Conservation (phyloP, 345 rosid genomes). For the Pelargonium nanum region DNA sequence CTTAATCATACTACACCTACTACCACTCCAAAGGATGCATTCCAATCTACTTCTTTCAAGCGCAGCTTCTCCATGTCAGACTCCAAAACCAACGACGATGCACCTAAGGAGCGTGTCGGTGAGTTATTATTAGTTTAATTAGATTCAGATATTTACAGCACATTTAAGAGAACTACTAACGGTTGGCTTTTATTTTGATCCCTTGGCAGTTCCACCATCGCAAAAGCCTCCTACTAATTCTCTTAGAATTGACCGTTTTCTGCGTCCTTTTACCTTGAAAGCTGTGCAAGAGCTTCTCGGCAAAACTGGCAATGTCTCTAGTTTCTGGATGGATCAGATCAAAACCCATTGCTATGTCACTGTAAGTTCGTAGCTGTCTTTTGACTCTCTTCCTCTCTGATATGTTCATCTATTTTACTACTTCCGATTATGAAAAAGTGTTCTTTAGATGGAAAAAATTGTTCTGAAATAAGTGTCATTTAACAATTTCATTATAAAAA, state of each 20-base stretch:
- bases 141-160: background rate
- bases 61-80: conserved; percentile 58
- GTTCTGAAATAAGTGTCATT: too few relatives aligned
- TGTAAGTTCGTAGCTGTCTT: conserved; percentile 33
- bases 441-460: too few relatives aligned
- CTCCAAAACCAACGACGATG: conserved; percentile 50
- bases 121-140: conserved; percentile 20
- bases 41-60: conserved; percentile 32
- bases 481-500: too few relatives aligned
- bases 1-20: conserved; percentile 34
- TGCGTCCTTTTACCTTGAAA: conserved; percentile 91
- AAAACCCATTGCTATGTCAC: conserved; percentile 94
- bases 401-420: background rate
- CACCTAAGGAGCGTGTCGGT: conserved; percentile 84
- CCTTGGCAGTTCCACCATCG: conserved; percentile 71
- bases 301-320: conserved; percentile 61
- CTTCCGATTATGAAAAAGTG: too few relatives aligned
- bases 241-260: conserved; percentile 74
- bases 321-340: conserved; percentile 97
- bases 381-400: conserved; percentile 1
- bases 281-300: conserved; percentile 96
- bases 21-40: conserved; percentile 43
- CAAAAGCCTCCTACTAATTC: conserved; percentile 69
- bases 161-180: background rate
- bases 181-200: conserved; percentile 6